phyloP scores from a whole-genome alignment of 2,329 filamentous ascomycete genomes.

The Paraconiothyrium brasiliense region DNA sequence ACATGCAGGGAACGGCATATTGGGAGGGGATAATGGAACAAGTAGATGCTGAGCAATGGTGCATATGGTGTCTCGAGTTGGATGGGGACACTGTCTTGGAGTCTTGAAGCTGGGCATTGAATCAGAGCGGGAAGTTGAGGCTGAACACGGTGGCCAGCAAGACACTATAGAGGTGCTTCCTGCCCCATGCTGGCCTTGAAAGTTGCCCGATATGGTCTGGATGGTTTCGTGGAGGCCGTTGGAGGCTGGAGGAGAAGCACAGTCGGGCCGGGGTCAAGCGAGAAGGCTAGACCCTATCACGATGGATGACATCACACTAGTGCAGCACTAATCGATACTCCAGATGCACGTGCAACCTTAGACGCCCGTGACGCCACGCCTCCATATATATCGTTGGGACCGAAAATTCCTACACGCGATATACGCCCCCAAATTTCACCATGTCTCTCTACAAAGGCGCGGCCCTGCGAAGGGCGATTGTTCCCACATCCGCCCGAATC shows the following conservation, averaged over 20 bases:
- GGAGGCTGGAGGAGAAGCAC: conserved; percentile 1
- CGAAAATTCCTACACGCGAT: conserved; percentile 7
- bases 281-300: conserved; percentile 6
- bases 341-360: background rate
- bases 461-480: conserved; percentile 6
- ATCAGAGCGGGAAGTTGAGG: background rate
- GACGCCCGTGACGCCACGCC: conserved; percentile 8
- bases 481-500: background rate
- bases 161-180: background rate
- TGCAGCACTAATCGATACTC: conserved; percentile 5
- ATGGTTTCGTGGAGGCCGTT: conserved; percentile 1
- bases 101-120: conserved; percentile 1
- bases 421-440: conserved; percentile 7
- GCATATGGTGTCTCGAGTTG: conserved; percentile 69
- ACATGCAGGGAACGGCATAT: conserved; percentile 73
- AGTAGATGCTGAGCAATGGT: conserved; percentile 74
- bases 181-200: background rate
- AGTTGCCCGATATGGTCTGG: background rate
- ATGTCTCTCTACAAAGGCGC: conserved; percentile 14
- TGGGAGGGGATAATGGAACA: conserved; percentile 73
- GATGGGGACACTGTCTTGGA: conserved; percentile 12
- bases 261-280: conserved; percentile 4
- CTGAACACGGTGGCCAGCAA: background rate
- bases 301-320: conserved; percentile 15
- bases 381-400: conserved; percentile 11